Evolutionary conservation across 2,329 filamentous ascomycete species (phyloP), one percentile per base, ranked within the genome.

Genomic region (Colletotrichum musae): DNA sequence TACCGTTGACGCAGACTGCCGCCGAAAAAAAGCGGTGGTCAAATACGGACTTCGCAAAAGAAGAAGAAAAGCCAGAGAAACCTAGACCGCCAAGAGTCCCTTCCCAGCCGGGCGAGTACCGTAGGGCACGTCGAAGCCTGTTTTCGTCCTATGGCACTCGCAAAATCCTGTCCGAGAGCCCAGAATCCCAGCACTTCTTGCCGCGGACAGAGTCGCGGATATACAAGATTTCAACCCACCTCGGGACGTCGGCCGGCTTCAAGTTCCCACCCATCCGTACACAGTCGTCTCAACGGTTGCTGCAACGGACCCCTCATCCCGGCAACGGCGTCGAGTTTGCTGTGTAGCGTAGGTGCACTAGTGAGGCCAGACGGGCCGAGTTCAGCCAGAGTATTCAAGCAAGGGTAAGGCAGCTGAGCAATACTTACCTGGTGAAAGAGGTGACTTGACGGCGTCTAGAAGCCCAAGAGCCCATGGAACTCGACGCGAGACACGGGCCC

Each of bases 141-240:
- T 47, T 36, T 36, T 21, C n/a, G 18, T 69, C 67, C 56, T 52
- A 60, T 66, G 47, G 62, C n/a, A 69, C 45, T 43, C 39, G 61
- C 54, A 18, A 65, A 60, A 47, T 51, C 62, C 45, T 61, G 28
- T 24, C 50, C 28, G 24, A 47, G 47, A 47, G 36, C 62, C 62
- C 60, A 70, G 67, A 54, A 61, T 32, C 57, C 51, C 36, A 21
- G 51, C 59, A 36, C 36, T 15, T 45, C 45, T 57, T 61, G 67
- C 39, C 63, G 56, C 67, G 62, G 56, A 61, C 39, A 28, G 67
- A 61, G 67, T 70, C 67, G 52, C 62, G 67, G 52, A 57, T 70
- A 67, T 57, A 70, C 45, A 52, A 65, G 43, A 57, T n/a, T 52
- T 28, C 39, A 61, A 52, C 45, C 45, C 62, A 52, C 54, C 21